Evolutionary conservation across 2,329 filamentous ascomycete genomes (phyloP).

Genomic region (Cyphellophora europaea): DNA sequence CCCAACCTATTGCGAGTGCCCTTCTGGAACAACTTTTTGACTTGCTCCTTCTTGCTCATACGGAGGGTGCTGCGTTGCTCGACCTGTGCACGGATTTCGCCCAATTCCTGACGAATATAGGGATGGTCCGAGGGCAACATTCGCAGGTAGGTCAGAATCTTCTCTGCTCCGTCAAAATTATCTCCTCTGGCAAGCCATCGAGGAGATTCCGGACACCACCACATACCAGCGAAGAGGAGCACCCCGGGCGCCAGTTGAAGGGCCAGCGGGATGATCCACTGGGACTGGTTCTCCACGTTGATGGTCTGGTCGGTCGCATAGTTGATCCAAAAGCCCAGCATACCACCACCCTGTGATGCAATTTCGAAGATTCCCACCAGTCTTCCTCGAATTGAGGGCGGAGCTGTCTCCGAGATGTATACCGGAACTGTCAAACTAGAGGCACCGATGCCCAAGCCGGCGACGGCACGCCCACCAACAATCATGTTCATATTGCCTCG

Average conservation of each 20-base stretch:
- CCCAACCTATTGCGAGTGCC: constrained; percentile 45
- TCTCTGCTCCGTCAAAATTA: constrained; percentile 47
- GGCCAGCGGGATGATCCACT: constrained; percentile 53
- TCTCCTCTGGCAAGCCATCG: constrained; percentile 59
- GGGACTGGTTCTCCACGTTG: constrained; percentile 18
- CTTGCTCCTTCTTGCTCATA: constrained; percentile 45
- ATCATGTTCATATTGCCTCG: neutral
- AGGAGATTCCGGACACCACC: constrained; percentile 54
- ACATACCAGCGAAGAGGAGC: constrained; percentile 51
- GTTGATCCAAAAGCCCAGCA: constrained; percentile 34
- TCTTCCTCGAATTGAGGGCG: constrained; percentile 54
- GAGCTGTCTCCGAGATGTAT: constrained; percentile 52
- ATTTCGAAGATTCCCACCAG: constrained; percentile 60
- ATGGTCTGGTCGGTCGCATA: neutral
- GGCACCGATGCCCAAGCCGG: constrained; percentile 29
- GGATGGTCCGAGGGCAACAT: constrained; percentile 42
- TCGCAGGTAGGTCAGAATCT: constrained; percentile 47
- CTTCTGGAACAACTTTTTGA: constrained; percentile 45
- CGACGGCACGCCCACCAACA: neutral
- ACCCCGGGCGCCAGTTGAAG: constrained; percentile 56
- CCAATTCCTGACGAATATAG: constrained; percentile 48
- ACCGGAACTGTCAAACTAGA: constrained; percentile 55
- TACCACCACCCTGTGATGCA: constrained; percentile 25
- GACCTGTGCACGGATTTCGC: constrained; percentile 51
- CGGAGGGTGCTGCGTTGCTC: constrained; percentile 50